Conservation (phyloP, 2,329 filamentous ascomycete genomes). For the Podosphaera fusca region DNA sequence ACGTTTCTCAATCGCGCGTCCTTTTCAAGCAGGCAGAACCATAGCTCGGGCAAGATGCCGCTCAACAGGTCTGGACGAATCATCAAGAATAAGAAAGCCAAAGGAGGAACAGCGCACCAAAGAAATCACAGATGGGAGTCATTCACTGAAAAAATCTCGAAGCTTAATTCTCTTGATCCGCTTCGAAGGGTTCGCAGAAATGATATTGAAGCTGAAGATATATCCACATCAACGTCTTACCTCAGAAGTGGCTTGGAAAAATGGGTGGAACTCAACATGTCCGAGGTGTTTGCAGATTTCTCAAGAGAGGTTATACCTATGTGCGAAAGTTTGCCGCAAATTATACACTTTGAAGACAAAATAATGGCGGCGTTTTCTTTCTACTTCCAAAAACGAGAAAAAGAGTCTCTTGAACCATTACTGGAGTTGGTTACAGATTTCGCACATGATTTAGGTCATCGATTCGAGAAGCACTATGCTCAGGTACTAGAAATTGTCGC, state of each 20-base stretch:
- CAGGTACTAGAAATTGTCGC: constrained; percentile 53
- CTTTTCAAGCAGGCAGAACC: background rate
- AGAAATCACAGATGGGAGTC: constrained; percentile 80
- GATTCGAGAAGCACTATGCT: constrained; percentile 76
- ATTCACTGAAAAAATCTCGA: constrained; percentile 73
- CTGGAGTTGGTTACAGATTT: constrained; percentile 77
- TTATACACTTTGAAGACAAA: constrained; percentile 70
- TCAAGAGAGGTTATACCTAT: constrained; percentile 50
- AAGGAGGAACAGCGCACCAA: constrained; percentile 47
- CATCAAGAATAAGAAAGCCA: constrained; percentile 44
- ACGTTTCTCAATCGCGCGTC: background rate
- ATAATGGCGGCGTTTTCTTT: constrained; percentile 58
- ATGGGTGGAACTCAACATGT: constrained; percentile 83
- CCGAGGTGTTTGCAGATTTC: constrained; percentile 58
- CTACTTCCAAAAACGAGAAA: constrained; percentile 57
- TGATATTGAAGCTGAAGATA: constrained; percentile 58
- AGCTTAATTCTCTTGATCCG: constrained; percentile 74
- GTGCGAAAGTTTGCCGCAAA: constrained; percentile 75
- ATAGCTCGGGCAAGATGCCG: constrained; percentile 27
- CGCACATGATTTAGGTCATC: constrained; percentile 71
- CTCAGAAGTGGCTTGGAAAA: constrained; percentile 62
- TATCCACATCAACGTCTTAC: constrained; percentile 60
- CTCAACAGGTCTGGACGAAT: constrained; percentile 42
- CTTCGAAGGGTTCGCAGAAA: constrained; percentile 72
- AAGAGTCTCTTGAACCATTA: constrained; percentile 62